A percentile compares a stretch with the other conserved stretches of the same genome.
These are phyloP conservation scores for Clavispora phyllophila DNA, from an alignment of 805 yeast genomes.

Conservation along the genomic window DNA sequence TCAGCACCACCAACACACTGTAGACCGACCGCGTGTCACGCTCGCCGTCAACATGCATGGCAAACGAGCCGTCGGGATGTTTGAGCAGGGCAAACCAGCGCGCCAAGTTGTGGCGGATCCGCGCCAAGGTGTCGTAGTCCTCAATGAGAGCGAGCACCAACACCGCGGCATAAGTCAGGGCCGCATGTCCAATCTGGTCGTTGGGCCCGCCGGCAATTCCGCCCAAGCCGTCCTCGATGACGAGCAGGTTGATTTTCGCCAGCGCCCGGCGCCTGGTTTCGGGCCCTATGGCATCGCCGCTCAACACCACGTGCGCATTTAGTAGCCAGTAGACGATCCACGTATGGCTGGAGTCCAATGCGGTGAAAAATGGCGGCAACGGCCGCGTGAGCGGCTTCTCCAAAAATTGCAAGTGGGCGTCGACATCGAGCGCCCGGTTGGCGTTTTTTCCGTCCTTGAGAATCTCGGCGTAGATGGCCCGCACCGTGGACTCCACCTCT, in stretches of 20 bases:
- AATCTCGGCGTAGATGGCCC: constrained; percentile 24
- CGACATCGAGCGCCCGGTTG: constrained; percentile 6
- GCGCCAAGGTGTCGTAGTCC: constrained; percentile 27
- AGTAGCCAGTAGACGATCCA: constrained; percentile 87
- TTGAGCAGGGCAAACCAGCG: constrained; percentile 66
- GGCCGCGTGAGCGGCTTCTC: constrained; percentile 34
- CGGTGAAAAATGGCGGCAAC: constrained; percentile 47
- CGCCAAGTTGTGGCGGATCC: constrained; percentile 39
- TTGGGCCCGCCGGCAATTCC: constrained; percentile 86
- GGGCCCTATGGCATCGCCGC: constrained; percentile 4
- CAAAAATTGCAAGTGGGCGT: constrained; percentile 42
- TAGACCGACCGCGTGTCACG: constrained; percentile 80
- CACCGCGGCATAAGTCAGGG: constrained; percentile 76
- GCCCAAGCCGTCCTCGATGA: constrained; percentile 28
- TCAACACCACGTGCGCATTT: constrained; percentile 36
- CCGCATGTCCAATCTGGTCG: constrained; percentile 76
- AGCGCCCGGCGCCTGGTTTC: constrained; percentile 7
- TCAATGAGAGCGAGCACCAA: constrained; percentile 54
- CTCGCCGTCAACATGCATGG: constrained; percentile 77
- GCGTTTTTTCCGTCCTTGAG: constrained; percentile 5
- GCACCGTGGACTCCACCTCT: constrained; percentile 24
- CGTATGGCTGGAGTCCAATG: constrained; percentile 83
- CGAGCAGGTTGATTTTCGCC: constrained; percentile 21
- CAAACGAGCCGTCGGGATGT: constrained; percentile 67
- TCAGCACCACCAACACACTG: constrained; percentile 74